Evolutionary conservation across 1,284 basidiomycete genomes (phyloP).

Genomic region (Ustilago xerochloae): DNA sequence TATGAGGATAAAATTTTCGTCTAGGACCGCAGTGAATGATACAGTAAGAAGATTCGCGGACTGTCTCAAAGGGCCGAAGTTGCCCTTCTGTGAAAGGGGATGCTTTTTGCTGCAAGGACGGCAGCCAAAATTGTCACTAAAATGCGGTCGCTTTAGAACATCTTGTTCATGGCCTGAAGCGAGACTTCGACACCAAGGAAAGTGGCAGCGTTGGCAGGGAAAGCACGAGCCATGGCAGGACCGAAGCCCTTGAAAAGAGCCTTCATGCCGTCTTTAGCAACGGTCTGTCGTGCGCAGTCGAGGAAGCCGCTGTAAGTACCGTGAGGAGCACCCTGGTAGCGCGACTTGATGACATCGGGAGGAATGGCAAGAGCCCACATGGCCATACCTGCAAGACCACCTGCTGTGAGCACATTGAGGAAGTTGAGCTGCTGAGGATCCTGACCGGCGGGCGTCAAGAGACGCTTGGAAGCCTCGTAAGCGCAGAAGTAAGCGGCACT

Average conservation of each 20-base stretch:
- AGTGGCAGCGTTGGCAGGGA: constrained; percentile 94
- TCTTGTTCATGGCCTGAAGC: constrained; percentile 77
- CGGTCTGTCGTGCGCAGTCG: constrained; percentile 91
- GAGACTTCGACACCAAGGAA: constrained; percentile 88
- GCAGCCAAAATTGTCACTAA: neutral
- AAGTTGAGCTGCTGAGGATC: constrained; percentile 85
- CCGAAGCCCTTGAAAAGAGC: constrained; percentile 98
- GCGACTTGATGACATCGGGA: constrained; percentile 79
- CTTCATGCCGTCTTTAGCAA: constrained; percentile 86
- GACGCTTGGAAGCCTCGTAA: constrained; percentile 92
- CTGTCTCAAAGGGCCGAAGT: too few species aligned
- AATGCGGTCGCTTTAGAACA: constrained; percentile 69
- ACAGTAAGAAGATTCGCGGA: too few species aligned
- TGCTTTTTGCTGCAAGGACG: too few species aligned
- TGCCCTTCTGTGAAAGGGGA: too few species aligned
- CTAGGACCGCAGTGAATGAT: too few species aligned
- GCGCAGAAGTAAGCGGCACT: constrained; percentile 97
- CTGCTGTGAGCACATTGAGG: constrained; percentile 87
- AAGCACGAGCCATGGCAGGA: constrained; percentile 78
- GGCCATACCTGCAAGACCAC: constrained; percentile 92
- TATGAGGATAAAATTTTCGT: neutral
- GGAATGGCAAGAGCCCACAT: constrained; percentile 74
- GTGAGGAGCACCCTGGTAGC: constrained; percentile 93
- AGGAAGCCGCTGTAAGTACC: constrained; percentile 94
- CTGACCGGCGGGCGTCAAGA: constrained; percentile 78